Base-by-base conservation (phyloP, 2,329 filamentous ascomycete genomes). In the Sporothrix protearum region DNA sequence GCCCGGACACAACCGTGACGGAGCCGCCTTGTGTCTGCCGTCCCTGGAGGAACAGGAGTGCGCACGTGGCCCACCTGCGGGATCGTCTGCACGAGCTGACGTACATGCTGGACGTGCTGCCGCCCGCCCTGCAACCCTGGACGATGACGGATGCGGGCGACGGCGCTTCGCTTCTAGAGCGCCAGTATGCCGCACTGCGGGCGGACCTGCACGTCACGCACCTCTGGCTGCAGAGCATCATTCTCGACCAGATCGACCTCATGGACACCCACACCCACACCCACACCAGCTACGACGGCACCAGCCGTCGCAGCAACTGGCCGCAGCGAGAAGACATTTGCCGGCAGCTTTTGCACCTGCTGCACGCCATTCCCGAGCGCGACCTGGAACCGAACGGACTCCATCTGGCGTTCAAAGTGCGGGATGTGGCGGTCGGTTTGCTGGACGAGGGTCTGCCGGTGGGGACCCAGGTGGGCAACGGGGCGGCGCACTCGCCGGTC, bases 191-290 rank as follows among this genome's bases (percentile, higher is more conserved):
- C 63, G 75, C 78, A 1, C 77, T 79, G 71, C 73, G 80, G 4
- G 78, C 78, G 0, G 81, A 81, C 28, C 72, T 81, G 0, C 79
- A 81, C 49, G 78, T 78, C 8, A 81, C 79, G 0, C 80, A 81
- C 70, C 72, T 81, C 1, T 81, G 80, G 80, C 75, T 81, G 7
- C 80, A 81, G 72, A 80, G 77, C 51, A 75, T 78, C 6, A 73
- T 81, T 0, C 74, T 80, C 1, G 80, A 81, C 47, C 79, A 79
- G 67, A 73, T 81, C 3, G 80, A 81, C 16, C 68, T 75, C 3
- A 64, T 76, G 33, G 33, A 36, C 3, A n/a, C n/a, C n/a, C n/a
- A n/a, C n/a, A n/a, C n/a, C n/a, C n/a, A n/a, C n/a, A n/a, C n/a
- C n/a, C n/a, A n/a, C n/a, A 36, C 4, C 33, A 36, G 8, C 33